Evolutionary conservation across 2,329 filamentous ascomycete species (phyloP).

Genomic region (Moelleriella libera): DNA sequence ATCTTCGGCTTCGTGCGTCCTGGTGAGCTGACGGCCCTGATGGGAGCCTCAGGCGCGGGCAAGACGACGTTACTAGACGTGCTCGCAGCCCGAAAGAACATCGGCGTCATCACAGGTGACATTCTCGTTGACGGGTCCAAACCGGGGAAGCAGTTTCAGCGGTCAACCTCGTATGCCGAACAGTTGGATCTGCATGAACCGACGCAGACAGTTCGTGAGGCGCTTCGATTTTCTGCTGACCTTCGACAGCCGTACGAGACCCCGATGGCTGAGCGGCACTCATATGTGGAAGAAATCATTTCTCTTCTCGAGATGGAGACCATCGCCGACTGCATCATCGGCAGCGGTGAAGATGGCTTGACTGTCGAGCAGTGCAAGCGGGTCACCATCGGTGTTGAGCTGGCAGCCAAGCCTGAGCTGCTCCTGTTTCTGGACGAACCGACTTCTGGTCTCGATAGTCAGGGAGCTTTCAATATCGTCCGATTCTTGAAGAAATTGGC

Average conservation of each 20-base stretch:
- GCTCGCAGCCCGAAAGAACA: conserved; percentile 46
- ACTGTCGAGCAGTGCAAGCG: conserved; percentile 55
- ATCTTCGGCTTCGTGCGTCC: conserved; percentile 60
- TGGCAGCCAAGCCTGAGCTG: conserved; percentile 68
- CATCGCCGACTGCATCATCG: conserved; percentile 45
- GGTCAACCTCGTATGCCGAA: conserved; percentile 47
- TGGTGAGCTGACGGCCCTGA: conserved; percentile 63
- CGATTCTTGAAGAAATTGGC: conserved; percentile 66
- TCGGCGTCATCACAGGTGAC: conserved; percentile 43
- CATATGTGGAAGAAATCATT: conserved; percentile 49
- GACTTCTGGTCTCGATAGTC: conserved; percentile 49
- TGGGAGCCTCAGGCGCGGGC: conserved; percentile 75
- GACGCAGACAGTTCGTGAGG: conserved; percentile 48
- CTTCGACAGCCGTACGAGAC: conserved; percentile 42
- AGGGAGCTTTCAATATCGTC: conserved; percentile 64
- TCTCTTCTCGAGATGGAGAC: conserved; percentile 42
- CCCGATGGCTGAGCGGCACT: conserved; percentile 38
- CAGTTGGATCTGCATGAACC: conserved; percentile 49
- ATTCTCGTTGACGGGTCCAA: conserved; percentile 42
- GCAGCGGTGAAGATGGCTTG: conserved; percentile 51
- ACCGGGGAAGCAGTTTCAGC: conserved; percentile 45
- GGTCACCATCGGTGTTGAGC: conserved; percentile 83
- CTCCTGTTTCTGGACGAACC: conserved; percentile 70
- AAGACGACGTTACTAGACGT: conserved; percentile 80
- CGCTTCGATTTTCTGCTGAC: conserved; percentile 47